Evolutionary conservation across 177 flowering plant genomes (phyloP).

Genomic region (Vitis hybrid): DNA sequence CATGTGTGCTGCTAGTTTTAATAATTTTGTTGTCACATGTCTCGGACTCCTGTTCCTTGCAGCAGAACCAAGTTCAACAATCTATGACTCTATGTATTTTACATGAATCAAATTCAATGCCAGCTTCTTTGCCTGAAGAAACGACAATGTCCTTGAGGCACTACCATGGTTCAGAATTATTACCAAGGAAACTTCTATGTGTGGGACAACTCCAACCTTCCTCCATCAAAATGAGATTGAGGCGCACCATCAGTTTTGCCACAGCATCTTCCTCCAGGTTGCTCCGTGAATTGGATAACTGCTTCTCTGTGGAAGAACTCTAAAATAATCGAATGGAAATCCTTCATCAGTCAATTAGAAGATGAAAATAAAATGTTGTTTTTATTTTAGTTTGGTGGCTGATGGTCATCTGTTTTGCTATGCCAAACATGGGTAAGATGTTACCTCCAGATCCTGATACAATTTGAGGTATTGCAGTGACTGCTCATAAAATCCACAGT

Average conservation of each 20-base stretch:
- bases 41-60: neutral
- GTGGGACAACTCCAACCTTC: slow-evolving; percentile 56
- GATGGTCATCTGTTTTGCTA: neutral
- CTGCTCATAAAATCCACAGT: slow-evolving; percentile 66
- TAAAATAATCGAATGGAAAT: slow-evolving; percentile 13
- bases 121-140: neutral
- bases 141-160: neutral
- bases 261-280: slow-evolving; percentile 59
- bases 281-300: slow-evolving; percentile 18
- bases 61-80: neutral
- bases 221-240: slow-evolving; percentile 67
- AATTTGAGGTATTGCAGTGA: slow-evolving; percentile 54
- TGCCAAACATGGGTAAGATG: neutral
- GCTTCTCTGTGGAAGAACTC: slow-evolving; percentile 22
- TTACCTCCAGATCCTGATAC: slow-evolving; percentile 57
- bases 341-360: neutral
- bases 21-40: neutral
- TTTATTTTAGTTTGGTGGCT: neutral
- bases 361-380: neutral
- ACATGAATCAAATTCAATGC: neutral
- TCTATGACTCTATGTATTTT: neutral
- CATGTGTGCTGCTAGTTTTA: neutral
- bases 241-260: slow-evolving; percentile 62
- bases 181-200: slow-evolving; percentile 37
- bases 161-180: slow-evolving; percentile 84